These are phyloP conservation scores for Allantophomopsis lycopodina DNA, from an alignment of 2,329 filamentous ascomycete species.

Conservation along the genomic window DNA sequence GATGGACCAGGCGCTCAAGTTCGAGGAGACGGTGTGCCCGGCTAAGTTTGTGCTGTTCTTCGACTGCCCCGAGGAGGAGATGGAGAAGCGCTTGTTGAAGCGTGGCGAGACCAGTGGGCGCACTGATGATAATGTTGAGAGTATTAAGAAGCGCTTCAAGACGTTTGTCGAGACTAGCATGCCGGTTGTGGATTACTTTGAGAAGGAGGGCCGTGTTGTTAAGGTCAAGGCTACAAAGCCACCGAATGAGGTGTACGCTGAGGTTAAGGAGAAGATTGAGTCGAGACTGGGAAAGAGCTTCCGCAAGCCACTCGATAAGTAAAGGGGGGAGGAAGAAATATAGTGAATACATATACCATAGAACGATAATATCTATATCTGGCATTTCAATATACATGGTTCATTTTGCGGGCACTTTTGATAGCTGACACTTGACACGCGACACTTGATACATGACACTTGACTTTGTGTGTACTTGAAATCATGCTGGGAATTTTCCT, in stretches of 20 bases:
- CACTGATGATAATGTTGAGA: constrained; percentile 87
- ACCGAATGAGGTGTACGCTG: constrained; percentile 47
- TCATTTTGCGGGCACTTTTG: too few species aligned
- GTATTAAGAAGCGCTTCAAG: constrained; percentile 90
- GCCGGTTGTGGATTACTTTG: constrained; percentile 86
- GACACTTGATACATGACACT: too few species aligned
- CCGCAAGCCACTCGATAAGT: neutral
- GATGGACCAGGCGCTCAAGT: constrained; percentile 91
- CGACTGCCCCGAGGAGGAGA: constrained; percentile 80
- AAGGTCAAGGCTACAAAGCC: constrained; percentile 59
- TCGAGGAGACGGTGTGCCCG: constrained; percentile 78
- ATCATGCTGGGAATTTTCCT: too few species aligned
- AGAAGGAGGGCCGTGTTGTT: constrained; percentile 63
- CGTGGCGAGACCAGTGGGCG: constrained; percentile 87
- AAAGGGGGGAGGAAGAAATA: neutral
- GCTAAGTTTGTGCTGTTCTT: constrained; percentile 85
- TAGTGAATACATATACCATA: too few species aligned
- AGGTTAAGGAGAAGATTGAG: constrained; percentile 34
- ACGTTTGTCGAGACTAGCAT: constrained; percentile 94
- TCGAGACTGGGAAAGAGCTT: constrained; percentile 32
- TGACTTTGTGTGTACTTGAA: too few species aligned
- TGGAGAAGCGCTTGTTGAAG: constrained; percentile 74
- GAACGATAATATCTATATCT: too few species aligned
- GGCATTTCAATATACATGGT: too few species aligned
- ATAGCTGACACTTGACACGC: too few species aligned